A percentile compares a stretch with the other conserved stretches of the same genome.
These are phyloP conservation scores for Magnusiomyces fungicola DNA, from an alignment of 1,139 yeast genomes.

Conservation along the genomic window DNA sequence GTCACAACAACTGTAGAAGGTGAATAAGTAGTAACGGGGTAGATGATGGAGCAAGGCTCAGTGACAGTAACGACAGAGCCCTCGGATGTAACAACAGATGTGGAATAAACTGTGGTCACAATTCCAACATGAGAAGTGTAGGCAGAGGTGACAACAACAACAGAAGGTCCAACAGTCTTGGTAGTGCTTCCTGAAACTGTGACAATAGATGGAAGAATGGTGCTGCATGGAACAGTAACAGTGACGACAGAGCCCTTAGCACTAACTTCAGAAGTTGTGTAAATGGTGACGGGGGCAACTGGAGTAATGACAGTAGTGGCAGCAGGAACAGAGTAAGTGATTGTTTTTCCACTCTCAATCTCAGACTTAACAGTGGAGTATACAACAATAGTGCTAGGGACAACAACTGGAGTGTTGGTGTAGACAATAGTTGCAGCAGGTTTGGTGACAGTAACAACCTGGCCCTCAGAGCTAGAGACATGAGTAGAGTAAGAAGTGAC, in stretches of 20 bases:
- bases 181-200: neutral
- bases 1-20: neutral
- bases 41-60: neutral
- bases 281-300: conserved; percentile 4
- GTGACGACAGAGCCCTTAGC: neutral
- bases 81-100: neutral
- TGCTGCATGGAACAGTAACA: neutral
- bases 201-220: neutral
- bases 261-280: neutral
- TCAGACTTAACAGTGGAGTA: conserved; percentile 1
- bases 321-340: neutral
- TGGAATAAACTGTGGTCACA: conserved; percentile 3
- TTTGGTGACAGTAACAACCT: neutral
- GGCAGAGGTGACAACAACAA: neutral
- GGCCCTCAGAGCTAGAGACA: neutral
- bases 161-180: neutral
- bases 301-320: conserved; percentile 1
- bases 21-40: neutral
- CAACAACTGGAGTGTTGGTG: neutral
- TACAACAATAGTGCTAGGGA: neutral
- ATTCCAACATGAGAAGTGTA: neutral
- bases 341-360: neutral
- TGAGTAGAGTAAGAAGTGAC: neutral
- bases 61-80: conserved; percentile 3
- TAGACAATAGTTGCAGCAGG: neutral